These are phyloP conservation scores for Alternaria metachromatica DNA, from an alignment of 2,329 filamentous ascomycete species.

Conservation along the genomic window DNA sequence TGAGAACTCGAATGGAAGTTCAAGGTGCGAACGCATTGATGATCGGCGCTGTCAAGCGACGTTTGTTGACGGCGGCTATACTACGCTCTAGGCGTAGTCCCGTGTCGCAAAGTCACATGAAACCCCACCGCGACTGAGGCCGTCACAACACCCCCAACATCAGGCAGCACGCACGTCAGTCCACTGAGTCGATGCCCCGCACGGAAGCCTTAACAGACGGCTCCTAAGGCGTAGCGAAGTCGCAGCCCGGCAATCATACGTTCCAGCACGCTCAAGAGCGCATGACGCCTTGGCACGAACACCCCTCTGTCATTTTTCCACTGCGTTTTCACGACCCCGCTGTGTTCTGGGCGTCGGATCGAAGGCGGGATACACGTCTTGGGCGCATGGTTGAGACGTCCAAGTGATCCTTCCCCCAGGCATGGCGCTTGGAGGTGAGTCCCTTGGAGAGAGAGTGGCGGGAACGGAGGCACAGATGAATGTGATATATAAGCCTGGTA, in stretches of 20 bases:
- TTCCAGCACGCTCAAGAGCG: conserved; percentile 37
- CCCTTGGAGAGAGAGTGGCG: background rate
- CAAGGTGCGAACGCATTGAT: conserved; percentile 36
- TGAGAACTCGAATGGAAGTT: conserved; percentile 14
- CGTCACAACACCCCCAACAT: conserved; percentile 36
- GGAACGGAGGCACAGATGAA: conserved; percentile 1
- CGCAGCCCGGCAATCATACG: conserved; percentile 45
- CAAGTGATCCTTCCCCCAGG: conserved; percentile 19
- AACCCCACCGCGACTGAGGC: conserved; percentile 41
- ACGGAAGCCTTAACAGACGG: conserved; percentile 24
- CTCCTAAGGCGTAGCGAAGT: conserved; percentile 38
- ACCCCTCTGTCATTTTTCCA: conserved; percentile 31
- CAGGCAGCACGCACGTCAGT: conserved; percentile 23
- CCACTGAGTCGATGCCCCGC: conserved; percentile 18
- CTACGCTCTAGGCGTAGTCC: conserved; percentile 23
- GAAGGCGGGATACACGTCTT: conserved; percentile 15
- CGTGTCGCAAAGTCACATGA: conserved; percentile 39
- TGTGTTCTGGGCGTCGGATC: conserved; percentile 14
- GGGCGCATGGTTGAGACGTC: conserved; percentile 37
- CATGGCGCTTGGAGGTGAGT: conserved; percentile 19
- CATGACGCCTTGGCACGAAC: conserved; percentile 38
- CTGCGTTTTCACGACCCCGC: conserved; percentile 4
- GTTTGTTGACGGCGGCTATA: conserved; percentile 27
- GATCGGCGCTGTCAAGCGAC: conserved; percentile 23
- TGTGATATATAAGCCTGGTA: conserved; percentile 36